These are phyloP conservation scores for Chalara sp. DNA, from an alignment of 2,329 filamentous ascomycete genomes.

Conservation along the genomic window DNA sequence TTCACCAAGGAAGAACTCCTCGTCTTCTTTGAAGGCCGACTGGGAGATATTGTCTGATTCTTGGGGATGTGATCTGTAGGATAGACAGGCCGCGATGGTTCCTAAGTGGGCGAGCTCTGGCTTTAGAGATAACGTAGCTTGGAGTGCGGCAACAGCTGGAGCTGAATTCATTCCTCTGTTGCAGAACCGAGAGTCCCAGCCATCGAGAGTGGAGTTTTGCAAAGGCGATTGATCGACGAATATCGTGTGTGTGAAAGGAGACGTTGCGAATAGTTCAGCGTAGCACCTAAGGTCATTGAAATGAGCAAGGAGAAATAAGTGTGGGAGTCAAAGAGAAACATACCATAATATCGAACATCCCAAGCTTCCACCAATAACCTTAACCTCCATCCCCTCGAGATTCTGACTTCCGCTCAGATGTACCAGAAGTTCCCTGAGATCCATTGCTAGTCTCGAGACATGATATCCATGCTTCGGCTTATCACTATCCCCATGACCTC, in stretches of 20 bases:
- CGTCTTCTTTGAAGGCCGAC: conserved; percentile 10
- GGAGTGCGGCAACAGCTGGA: conserved; percentile 18
- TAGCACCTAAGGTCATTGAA: conserved; percentile 17
- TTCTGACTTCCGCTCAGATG: conserved; percentile 5
- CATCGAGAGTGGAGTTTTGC: conserved; percentile 20
- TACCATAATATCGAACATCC: conserved; percentile 27
- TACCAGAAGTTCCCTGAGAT: conserved; percentile 20
- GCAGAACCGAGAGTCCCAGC: conserved; percentile 22
- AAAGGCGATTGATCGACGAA: conserved; percentile 27
- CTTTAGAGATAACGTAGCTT: conserved; percentile 17
- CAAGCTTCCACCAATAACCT: conserved; percentile 24
- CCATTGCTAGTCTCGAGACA: conserved; percentile 24
- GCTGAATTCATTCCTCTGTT: conserved; percentile 25
- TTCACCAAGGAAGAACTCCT: conserved; percentile 22
- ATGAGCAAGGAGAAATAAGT: no score
- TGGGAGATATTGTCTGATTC: conserved; percentile 8
- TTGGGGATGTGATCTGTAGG: conserved; percentile 20
- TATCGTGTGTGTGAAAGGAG: conserved; percentile 20
- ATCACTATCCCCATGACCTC: conserved; percentile 23
- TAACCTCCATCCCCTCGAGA: conserved; percentile 7
- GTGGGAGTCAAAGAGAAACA: neutral
- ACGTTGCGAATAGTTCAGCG: conserved; percentile 23
- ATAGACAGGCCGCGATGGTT: conserved; percentile 24
- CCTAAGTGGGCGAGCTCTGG: conserved; percentile 20
- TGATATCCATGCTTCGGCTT: conserved; percentile 24